A percentile compares a stretch with the other conserved stretches of the same genome.
phyloP scores from a whole-genome alignment of 805 yeast species.

The Cyberlindnera nakhonratchasimensis region DNA sequence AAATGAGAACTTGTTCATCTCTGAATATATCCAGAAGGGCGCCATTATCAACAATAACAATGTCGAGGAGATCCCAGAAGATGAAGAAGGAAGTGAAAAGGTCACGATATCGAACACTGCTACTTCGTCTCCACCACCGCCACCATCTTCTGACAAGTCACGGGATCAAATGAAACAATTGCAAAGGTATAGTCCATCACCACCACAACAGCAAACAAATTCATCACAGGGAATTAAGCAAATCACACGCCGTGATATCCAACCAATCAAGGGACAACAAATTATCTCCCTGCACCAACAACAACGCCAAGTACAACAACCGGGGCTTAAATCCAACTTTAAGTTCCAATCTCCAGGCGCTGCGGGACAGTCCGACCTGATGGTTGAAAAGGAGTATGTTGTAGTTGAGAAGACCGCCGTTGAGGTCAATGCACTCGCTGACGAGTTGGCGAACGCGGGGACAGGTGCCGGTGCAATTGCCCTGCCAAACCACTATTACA shows the following conservation, averaged over 20 bases:
- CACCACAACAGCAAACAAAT: constrained; percentile 11
- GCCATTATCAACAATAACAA: constrained; percentile 22
- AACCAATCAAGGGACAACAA: constrained; percentile 20
- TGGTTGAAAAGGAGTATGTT: constrained; percentile 81
- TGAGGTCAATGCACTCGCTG: constrained; percentile 94
- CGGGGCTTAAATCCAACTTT: constrained; percentile 12
- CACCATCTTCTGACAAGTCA: constrained; percentile 7
- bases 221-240: constrained; percentile 17
- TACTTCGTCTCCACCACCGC: no score
- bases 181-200: constrained; percentile 10
- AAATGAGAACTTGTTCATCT: constrained; percentile 77
- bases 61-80: constrained; percentile 15
- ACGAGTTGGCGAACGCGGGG: constrained; percentile 72
- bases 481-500: constrained; percentile 25
- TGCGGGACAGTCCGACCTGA: constrained; percentile 41
- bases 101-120: no score
- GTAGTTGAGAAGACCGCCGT: constrained; percentile 93
- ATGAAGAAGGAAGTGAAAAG: constrained; percentile 13
- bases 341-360: constrained; percentile 20
- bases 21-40: constrained; percentile 61
- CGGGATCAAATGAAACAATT: constrained; percentile 6
- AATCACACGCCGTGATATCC: constrained; percentile 25
- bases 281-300: constrained; percentile 7
- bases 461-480: constrained; percentile 46
- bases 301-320: constrained; percentile 13